Evolutionary conservation across 2,329 filamentous ascomycete genomes (phyloP).

Genomic region (Berkeleyomyces rouxiae): DNA sequence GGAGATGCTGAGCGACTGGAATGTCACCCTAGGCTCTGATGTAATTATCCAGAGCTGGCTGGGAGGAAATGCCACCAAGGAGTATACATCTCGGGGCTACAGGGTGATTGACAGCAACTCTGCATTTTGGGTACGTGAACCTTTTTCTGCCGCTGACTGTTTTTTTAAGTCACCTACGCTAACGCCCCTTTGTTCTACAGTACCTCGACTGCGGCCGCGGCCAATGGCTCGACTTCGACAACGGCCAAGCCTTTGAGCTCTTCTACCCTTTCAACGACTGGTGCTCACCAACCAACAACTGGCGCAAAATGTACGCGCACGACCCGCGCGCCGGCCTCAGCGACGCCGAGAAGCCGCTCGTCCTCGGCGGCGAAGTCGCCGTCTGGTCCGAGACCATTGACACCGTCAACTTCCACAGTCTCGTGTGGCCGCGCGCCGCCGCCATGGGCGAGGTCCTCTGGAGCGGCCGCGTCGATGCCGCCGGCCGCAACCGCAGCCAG

Average conservation of each 20-base stretch:
- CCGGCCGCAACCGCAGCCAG: conserved; percentile 54
- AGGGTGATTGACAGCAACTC: conserved; percentile 62
- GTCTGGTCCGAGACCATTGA: conserved; percentile 74
- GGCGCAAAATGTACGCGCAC: conserved; percentile 66
- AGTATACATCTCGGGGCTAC: conserved; percentile 45
- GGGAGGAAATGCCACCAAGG: conserved; percentile 42
- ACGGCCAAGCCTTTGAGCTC: conserved; percentile 31
- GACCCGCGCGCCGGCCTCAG: conserved; percentile 54
- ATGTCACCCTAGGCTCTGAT: conserved; percentile 52
- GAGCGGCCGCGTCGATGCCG: conserved; percentile 51
- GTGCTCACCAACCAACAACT: conserved; percentile 65
- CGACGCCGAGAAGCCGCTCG: conserved; percentile 42
- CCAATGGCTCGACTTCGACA: conserved; percentile 57
- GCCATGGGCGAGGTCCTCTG: conserved; percentile 68
- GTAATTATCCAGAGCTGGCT: conserved; percentile 70
- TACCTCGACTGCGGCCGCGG: conserved; percentile 75
- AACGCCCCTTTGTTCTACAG: conserved; percentile 23
- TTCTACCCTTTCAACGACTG: conserved; percentile 65
- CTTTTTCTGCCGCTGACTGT: background rate
- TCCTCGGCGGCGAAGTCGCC: conserved; percentile 67
- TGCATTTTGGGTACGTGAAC: conserved; percentile 49
- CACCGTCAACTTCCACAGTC: conserved; percentile 52
- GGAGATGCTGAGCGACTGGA: conserved; percentile 67
- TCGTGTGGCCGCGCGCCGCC: conserved; percentile 61
- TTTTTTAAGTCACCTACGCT: conserved; percentile 6